Evolutionary conservation across 169 alveolate genomes (phyloP).

Genomic region (Eimeria falciformis): DNA sequence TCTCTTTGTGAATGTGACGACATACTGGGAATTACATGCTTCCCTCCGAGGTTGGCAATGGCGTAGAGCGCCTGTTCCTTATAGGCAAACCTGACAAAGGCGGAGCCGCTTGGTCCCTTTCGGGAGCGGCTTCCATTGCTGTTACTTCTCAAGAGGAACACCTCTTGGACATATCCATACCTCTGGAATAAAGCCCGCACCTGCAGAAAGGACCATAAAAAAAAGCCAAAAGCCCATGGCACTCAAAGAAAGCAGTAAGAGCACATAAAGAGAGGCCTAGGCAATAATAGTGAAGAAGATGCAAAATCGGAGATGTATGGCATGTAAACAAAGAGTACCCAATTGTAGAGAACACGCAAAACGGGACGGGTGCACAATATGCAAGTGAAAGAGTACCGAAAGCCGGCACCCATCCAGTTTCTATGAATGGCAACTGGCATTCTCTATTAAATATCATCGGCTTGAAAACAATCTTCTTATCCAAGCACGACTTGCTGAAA

Average conservation of each 20-base stretch:
- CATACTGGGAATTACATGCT: slow-evolving; percentile 48
- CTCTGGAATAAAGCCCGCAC: slow-evolving; percentile 85
- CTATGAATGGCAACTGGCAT: too few relatives aligned
- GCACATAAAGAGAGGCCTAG: too few relatives aligned
- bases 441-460: too few relatives aligned
- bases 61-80: slow-evolving; percentile 93
- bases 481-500: too few relatives aligned
- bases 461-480: too few relatives aligned
- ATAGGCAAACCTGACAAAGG: slow-evolving; percentile 90
- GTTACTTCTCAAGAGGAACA: slow-evolving; percentile 85
- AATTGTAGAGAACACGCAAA: background rate
- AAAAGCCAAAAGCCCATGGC: too few relatives aligned
- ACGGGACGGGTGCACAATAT: too few relatives aligned
- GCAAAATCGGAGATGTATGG: too few relatives aligned
- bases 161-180: slow-evolving; percentile 90
- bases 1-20: background rate
- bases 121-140: slow-evolving; percentile 62
- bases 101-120: slow-evolving; percentile 91
- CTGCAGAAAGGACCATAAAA: background rate
- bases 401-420: too few relatives aligned
- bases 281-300: too few relatives aligned
- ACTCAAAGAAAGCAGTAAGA: too few relatives aligned
- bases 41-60: slow-evolving; percentile 87
- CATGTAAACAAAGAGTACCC: background rate
- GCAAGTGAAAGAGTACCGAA: too few relatives aligned